phyloP scores from a whole-genome alignment of 2,329 filamentous ascomycete genomes.

The Colletotrichum sp. region DNA sequence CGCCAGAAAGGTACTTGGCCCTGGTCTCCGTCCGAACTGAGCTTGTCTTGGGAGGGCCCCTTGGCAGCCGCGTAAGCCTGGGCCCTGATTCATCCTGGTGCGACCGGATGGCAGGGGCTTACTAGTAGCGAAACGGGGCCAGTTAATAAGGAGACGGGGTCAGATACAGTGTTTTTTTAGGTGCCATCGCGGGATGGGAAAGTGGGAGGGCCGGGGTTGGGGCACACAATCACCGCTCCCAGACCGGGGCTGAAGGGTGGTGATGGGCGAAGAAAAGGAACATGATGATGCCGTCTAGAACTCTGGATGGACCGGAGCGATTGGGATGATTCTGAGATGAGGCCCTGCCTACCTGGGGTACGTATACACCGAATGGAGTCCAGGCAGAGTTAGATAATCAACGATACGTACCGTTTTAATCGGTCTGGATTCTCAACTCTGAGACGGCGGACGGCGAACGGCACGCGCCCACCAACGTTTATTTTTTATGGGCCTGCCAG shows the following conservation, averaged over 20 bases:
- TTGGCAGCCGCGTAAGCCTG: constrained; percentile 22
- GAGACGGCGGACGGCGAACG: not conserved
- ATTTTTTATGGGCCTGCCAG: not conserved
- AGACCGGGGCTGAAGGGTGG: not conserved
- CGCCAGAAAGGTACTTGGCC: not conserved
- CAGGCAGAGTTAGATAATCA: not conserved
- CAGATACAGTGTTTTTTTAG: constrained; percentile 1
- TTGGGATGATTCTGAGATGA: not conserved
- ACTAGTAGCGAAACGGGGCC: constrained; percentile 1
- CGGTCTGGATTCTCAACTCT: not conserved
- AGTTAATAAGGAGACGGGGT: constrained; percentile 1
- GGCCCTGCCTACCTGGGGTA: not conserved
- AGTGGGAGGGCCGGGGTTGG: not conserved
- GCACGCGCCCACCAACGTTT: not conserved
- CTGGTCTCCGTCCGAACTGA: constrained; percentile 5
- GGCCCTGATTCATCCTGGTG: constrained; percentile 20
- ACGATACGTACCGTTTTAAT: not conserved
- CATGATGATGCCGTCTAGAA: not conserved
- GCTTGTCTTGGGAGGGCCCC: constrained; percentile 6
- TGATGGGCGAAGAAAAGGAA: not conserved
- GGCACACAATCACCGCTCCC: not conserved
- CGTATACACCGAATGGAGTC: not conserved
- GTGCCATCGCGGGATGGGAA: constrained; percentile 7
- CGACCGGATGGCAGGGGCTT: constrained; percentile 12
- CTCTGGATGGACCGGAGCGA: not conserved